These are phyloP conservation scores for Penicillium brevicompactum DNA, from an alignment of 2,329 filamentous ascomycete species.

Conservation along the genomic window DNA sequence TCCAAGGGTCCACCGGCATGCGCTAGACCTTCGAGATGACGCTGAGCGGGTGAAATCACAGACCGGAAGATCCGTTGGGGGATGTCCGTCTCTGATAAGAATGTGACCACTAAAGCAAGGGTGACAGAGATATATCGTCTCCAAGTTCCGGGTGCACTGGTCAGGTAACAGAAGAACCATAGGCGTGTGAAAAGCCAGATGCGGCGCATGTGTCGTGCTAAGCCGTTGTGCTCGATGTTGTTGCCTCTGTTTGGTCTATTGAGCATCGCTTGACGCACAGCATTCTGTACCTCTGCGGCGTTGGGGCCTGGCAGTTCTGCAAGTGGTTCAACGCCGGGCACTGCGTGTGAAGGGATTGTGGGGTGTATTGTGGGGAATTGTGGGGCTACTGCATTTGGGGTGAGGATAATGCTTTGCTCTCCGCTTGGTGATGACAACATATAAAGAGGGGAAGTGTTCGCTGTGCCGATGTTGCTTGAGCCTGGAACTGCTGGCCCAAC, in stretches of 20 bases:
- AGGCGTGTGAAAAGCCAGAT: conserved; percentile 62
- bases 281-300: conserved; percentile 30
- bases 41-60: conserved; percentile 44
- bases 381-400: background rate
- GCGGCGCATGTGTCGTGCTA: conserved; percentile 47
- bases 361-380: background rate
- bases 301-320: conserved; percentile 15
- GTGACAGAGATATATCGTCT: conserved; percentile 44
- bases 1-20: conserved; percentile 31
- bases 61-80: conserved; percentile 36
- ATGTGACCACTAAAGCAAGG: conserved; percentile 39
- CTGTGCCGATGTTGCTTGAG: background rate
- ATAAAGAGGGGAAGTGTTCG: background rate
- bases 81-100: conserved; percentile 45
- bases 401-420: background rate
- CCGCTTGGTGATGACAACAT: background rate
- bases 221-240: conserved; percentile 33
- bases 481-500: background rate
- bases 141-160: conserved; percentile 53
- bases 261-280: conserved; percentile 35
- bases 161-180: conserved; percentile 61
- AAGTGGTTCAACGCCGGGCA: conserved; percentile 7
- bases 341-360: background rate
- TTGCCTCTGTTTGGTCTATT: conserved; percentile 28
- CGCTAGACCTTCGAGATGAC: conserved; percentile 48